These are phyloP conservation scores for Trypethelium eluteriae DNA, from an alignment of 495 filamentous ascomycete genomes.

Conservation along the genomic window DNA sequence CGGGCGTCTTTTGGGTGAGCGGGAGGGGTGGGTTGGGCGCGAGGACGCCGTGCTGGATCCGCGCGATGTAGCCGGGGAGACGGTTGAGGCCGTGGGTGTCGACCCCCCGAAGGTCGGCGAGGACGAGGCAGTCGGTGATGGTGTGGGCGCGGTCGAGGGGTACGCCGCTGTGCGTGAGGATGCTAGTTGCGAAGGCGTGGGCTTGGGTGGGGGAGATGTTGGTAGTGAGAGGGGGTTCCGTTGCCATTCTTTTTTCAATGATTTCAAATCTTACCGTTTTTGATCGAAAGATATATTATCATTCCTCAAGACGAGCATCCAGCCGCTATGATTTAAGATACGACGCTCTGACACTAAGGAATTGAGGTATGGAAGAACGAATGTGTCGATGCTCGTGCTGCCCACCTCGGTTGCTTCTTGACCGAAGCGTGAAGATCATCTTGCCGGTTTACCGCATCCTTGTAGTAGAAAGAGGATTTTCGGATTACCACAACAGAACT, in stretches of 20 bases:
- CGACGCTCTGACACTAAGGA: background rate
- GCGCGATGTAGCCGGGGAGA: constrained; percentile 26
- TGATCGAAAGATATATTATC: no score
- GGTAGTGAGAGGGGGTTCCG: background rate
- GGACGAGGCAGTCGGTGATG: constrained; percentile 26
- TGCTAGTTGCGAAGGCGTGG: background rate
- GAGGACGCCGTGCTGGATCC: constrained; percentile 25
- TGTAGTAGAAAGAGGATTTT: background rate
- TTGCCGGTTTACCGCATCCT: background rate
- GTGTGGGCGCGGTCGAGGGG: constrained; percentile 1
- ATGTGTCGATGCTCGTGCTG: background rate
- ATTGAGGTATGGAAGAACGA: background rate
- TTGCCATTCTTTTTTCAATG: background rate
- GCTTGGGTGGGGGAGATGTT: constrained; percentile 19
- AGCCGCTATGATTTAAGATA: no score
- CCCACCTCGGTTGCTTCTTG: background rate
- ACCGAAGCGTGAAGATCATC: background rate
- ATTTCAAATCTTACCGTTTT: no score
- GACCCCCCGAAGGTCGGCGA: constrained; percentile 22
- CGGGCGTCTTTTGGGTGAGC: constrained; percentile 28
- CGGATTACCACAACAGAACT: background rate
- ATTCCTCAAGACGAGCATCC: no score
- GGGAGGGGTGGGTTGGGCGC: constrained; percentile 20
- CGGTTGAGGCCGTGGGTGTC: constrained; percentile 33
- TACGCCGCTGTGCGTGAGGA: constrained; percentile 3